Evolutionary conservation across 352 stramenopile genomes (phyloP).

Genomic region (Globisporangium yorkense): DNA sequence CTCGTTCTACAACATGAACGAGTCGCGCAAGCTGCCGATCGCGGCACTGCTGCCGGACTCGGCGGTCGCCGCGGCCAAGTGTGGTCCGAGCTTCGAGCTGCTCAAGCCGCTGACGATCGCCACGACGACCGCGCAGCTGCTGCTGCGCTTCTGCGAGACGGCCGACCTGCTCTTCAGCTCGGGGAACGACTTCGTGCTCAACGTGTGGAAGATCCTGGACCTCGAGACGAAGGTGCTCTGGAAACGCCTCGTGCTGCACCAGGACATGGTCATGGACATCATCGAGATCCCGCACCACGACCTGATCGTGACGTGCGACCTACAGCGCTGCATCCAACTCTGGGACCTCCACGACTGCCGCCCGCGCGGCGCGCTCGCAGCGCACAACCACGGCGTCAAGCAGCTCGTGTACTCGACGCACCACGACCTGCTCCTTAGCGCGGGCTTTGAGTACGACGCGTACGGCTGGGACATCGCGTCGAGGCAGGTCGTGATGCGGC

Average conservation of each 20-base stretch:
- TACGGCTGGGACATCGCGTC: slow-evolving; percentile 80
- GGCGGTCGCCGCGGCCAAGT: slow-evolving; percentile 6
- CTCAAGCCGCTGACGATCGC: slow-evolving; percentile 51
- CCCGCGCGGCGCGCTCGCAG: slow-evolving; percentile 39
- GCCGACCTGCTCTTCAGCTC: slow-evolving; percentile 46
- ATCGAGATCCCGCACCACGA: slow-evolving; percentile 71
- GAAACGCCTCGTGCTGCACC: slow-evolving; percentile 44
- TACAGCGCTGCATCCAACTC: slow-evolving; percentile 63
- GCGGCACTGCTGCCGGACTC: slow-evolving; percentile 10
- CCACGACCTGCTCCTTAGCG: slow-evolving; percentile 73
- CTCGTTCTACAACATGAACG: slow-evolving; percentile 75
- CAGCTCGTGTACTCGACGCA: slow-evolving; percentile 73
- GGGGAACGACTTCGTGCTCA: slow-evolving; percentile 65
- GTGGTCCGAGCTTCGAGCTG: slow-evolving; percentile 28
- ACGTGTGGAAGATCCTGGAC: slow-evolving; percentile 66
- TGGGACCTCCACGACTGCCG: slow-evolving; percentile 82
- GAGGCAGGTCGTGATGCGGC: slow-evolving; percentile 58
- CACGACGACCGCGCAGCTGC: slow-evolving; percentile 49
- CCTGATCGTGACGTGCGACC: slow-evolving; percentile 67
- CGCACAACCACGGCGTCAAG: slow-evolving; percentile 63
- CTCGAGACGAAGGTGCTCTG: slow-evolving; percentile 48
- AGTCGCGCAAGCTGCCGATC: slow-evolving; percentile 29
- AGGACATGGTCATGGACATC: slow-evolving; percentile 59
- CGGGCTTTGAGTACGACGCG: slow-evolving; percentile 80
- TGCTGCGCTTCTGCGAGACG: slow-evolving; percentile 60